phyloP scores from a whole-genome alignment of 225 moss, liverwort and hornwort species.

The Sphagnum tenellum region DNA sequence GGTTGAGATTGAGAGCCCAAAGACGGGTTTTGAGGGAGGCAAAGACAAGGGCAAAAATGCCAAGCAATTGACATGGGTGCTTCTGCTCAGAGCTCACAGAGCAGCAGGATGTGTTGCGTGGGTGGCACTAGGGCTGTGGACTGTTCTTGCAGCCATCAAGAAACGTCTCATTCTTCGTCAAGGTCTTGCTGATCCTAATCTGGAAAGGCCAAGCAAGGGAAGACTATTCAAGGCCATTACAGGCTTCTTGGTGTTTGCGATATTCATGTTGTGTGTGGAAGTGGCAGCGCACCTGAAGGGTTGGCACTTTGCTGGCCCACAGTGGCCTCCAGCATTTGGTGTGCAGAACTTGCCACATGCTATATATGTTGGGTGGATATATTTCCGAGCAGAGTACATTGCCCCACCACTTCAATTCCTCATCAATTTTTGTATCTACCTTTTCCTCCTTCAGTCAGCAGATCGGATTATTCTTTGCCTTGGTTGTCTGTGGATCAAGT shows the following conservation, averaged over 20 bases:
- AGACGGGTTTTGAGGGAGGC: slow-evolving; percentile 33
- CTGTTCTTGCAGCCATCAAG: slow-evolving; percentile 35
- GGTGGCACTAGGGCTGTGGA: slow-evolving; percentile 50
- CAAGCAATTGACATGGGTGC: slow-evolving; percentile 53
- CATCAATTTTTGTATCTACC: slow-evolving; percentile 36
- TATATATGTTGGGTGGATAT: slow-evolving; percentile 33
- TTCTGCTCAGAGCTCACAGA: slow-evolving; percentile 45
- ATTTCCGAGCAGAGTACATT: slow-evolving; percentile 28
- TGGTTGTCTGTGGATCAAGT: slow-evolving; percentile 45
- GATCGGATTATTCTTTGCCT: slow-evolving; percentile 42
- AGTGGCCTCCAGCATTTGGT: slow-evolving; percentile 25
- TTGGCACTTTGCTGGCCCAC: slow-evolving; percentile 41
- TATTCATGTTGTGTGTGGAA: slow-evolving; percentile 39
- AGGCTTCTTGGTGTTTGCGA: slow-evolving; percentile 44
- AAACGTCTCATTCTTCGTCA: slow-evolving; percentile 44
- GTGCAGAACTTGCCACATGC: slow-evolving; percentile 31
- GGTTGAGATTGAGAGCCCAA: slow-evolving; percentile 60
- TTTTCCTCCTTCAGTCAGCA: slow-evolving; percentile 50
- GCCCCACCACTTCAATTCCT: slow-evolving; percentile 45
- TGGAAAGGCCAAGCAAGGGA: slow-evolving; percentile 28
- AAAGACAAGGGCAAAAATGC: slow-evolving; percentile 57
- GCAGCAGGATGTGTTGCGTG: slow-evolving; percentile 52
- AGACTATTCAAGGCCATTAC: slow-evolving; percentile 42
- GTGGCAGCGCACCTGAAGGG: slow-evolving; percentile 41
- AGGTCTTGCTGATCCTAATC: slow-evolving; percentile 19